phyloP scores from a whole-genome alignment of 2,329 filamentous ascomycete species.

The Acrodontium crateriforme region DNA sequence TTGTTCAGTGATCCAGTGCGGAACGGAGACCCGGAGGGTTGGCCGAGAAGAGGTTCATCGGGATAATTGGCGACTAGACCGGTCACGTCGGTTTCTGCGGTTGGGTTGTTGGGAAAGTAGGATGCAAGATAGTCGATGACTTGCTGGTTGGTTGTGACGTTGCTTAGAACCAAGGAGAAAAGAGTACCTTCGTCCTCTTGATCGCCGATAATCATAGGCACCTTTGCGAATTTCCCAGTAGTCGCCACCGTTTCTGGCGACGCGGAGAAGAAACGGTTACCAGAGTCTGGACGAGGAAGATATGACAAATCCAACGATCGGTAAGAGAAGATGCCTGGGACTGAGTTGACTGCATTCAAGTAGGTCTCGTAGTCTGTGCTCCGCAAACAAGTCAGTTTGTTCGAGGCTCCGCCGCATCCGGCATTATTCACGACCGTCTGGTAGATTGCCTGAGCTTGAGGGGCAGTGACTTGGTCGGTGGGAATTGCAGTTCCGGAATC shows the following conservation, averaged over 20 bases:
- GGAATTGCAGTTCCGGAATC: slow-evolving; percentile 53
- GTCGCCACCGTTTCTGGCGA: slow-evolving; percentile 47
- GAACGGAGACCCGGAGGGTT: slow-evolving; percentile 56
- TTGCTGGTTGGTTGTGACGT: slow-evolving; percentile 47
- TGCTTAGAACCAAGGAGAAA: slow-evolving; percentile 55
- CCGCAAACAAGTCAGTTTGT: slow-evolving; percentile 37
- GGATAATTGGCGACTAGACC: slow-evolving; percentile 50
- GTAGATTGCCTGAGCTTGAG: slow-evolving; percentile 47
- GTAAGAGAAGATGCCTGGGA: slow-evolving; percentile 55
- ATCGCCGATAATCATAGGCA: slow-evolving; percentile 55
- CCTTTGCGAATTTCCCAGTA: slow-evolving; percentile 41
- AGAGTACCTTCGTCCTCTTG: slow-evolving; percentile 72
- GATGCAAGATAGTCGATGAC: slow-evolving; percentile 49
- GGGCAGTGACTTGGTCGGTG: slow-evolving; percentile 45
- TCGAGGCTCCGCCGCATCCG: slow-evolving; percentile 30
- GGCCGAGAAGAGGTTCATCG: slow-evolving; percentile 25
- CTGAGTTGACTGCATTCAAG: slow-evolving; percentile 53
- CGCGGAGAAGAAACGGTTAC: slow-evolving; percentile 42
- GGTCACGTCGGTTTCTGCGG: slow-evolving; percentile 26
- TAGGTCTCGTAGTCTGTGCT: slow-evolving; percentile 31
- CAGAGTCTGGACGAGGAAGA: slow-evolving; percentile 53
- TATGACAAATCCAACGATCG: slow-evolving; percentile 57
- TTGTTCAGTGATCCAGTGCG: slow-evolving; percentile 55
- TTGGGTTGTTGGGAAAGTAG: slow-evolving; percentile 40
- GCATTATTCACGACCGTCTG: slow-evolving; percentile 33